Conservation (phyloP, 2,329 filamentous ascomycete species). For the Mycosphaerella sp. region DNA sequence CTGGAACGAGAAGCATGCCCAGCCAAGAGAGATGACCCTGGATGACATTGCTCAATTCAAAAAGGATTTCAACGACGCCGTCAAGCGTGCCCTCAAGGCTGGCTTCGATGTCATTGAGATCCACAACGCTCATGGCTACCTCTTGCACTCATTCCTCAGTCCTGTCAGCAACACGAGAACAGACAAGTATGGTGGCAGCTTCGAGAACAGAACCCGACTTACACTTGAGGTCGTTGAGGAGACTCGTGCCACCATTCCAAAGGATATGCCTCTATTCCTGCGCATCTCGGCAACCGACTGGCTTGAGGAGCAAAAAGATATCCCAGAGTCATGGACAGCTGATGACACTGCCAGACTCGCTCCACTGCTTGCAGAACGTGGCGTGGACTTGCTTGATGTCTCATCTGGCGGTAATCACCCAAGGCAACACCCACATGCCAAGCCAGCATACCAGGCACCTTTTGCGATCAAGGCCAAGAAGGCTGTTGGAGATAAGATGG, state of each 20-base stretch:
- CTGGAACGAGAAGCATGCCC: constrained; percentile 56
- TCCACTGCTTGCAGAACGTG: constrained; percentile 59
- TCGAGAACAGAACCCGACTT: constrained; percentile 63
- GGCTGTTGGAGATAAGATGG: constrained; percentile 63
- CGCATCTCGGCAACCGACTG: constrained; percentile 71
- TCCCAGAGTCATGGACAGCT: constrained; percentile 59
- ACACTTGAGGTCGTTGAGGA: constrained; percentile 60
- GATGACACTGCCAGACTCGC: constrained; percentile 61
- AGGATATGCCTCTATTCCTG: constrained; percentile 64
- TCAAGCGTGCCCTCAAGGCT: constrained; percentile 40
- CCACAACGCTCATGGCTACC: constrained; percentile 72
- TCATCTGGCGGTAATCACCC: constrained; percentile 67
- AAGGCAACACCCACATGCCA: constrained; percentile 49
- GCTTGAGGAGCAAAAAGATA: constrained; percentile 54
- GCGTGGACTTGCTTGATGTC: constrained; percentile 79
- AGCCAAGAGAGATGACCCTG: constrained; percentile 61
- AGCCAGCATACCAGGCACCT: constrained; percentile 66
- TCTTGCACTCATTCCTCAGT: constrained; percentile 64
- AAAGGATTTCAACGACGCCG: constrained; percentile 26
- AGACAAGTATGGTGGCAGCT: constrained; percentile 61
- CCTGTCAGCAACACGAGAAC: constrained; percentile 64
- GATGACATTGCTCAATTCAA: constrained; percentile 63
- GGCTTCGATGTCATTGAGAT: constrained; percentile 77
- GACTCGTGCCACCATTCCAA: constrained; percentile 57
- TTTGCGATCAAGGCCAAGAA: constrained; percentile 67